Base-by-base conservation (phyloP, 805 yeast genomes). In the Lachancea kluyveri region DNA sequence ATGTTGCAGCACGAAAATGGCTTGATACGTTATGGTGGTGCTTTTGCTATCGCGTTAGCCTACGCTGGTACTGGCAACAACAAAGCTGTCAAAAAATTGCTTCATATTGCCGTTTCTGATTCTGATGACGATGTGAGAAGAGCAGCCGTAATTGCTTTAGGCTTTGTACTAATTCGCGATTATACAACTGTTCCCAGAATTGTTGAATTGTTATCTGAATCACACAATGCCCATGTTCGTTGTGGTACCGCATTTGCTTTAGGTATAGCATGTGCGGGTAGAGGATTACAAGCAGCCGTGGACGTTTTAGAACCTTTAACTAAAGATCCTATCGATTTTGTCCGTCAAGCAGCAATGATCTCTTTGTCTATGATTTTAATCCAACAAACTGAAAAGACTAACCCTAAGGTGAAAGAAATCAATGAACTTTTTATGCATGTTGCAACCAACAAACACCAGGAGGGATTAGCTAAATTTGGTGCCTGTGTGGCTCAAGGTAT, bases 211-310 rank as follows among this genome's bases (percentile, higher is more conserved):
- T 70, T 92, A 46, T 76, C 95, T 0, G 95, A 87, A 59, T 84
- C 95, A 1, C 96, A 92, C 59, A 92, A 92, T 57, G 95, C 98
- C 9, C 96, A 92, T 55, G 97, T 92, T 21, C 83, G 98, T 59
- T 92, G 92, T 56, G 98, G 98, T 65, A 84, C 96, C 19, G 95
- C 97, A 2, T 68, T 92, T 76, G 98, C 98, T 0, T 71, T 92
- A 42, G 98, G 96, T 62, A 84, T 92, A 41, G 77, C 97, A 3
- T 88, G 97, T 68, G 96, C 96, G 15, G 98, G 98, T 28, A 79
- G 92, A 54, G 92, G 88, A 3, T 65, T 83, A 34, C 76, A 79
- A 37, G 78, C 90, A 23, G 97, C 98, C 0, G 72, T 92, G 42
- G 95, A 87, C 38, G 87, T 92, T 11, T 71, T 92, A 43, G 94